Conservation (phyloP, 1,284 basidiomycete species). For the Megacollybia platyphylla region DNA sequence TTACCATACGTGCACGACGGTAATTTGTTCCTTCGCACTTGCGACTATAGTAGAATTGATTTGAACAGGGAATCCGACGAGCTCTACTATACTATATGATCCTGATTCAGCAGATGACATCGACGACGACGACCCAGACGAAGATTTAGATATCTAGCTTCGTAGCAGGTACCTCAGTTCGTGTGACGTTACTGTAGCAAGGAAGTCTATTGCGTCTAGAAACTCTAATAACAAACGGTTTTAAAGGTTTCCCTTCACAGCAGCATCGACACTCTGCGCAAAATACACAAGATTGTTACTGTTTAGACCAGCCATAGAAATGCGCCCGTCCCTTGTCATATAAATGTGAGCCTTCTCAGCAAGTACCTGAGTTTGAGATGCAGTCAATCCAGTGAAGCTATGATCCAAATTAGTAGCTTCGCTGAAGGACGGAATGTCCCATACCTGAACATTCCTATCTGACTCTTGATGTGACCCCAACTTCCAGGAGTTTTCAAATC, state of each 20-base stretch:
- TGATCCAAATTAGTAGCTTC: conserved; percentile 7
- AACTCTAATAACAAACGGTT: no score
- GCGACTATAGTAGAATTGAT: conserved; percentile 1
- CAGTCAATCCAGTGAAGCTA: conserved; percentile 80
- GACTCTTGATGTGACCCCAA: conserved; percentile 94
- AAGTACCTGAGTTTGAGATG: conserved; percentile 76
- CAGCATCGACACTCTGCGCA: conserved; percentile 74
- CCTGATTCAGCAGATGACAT: conserved; percentile 83
- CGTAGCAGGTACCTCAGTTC: no score
- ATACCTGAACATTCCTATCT: conserved; percentile 92
- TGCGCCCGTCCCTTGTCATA: conserved; percentile 82
- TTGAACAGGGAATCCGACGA: conserved; percentile 1
- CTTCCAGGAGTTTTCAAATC: conserved; percentile 84
- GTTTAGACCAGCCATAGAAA: conserved; percentile 96
- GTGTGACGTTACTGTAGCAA: no score
- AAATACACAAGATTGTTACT: conserved; percentile 84
- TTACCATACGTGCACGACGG: conserved; percentile 82
- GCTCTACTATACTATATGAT: conserved; percentile 44
- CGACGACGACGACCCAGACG: conserved; percentile 84
- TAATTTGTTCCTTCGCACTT: conserved; percentile 14
- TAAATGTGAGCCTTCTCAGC: conserved; percentile 93
- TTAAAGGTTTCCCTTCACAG: conserved; percentile 71
- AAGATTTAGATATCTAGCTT: conserved; percentile 71
- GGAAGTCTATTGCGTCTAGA: no score
- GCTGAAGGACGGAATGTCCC: conserved; percentile 6